Conservation (phyloP, 176 grass and related monocot genomes). For the Bonia amplexicaulis region DNA sequence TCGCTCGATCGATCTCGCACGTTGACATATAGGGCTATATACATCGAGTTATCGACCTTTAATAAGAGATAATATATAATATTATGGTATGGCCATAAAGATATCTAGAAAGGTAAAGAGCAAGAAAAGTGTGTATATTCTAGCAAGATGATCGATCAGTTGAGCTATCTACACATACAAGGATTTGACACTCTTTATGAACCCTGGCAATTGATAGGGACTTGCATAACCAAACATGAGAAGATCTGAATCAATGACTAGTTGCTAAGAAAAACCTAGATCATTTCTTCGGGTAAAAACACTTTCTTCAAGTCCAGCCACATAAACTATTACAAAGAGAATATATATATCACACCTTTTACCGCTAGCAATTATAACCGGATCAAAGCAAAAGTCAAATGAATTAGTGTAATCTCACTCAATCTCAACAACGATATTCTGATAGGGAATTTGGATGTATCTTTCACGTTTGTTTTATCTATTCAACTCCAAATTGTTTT, state of each 20-base stretch:
- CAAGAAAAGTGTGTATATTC: not conserved
- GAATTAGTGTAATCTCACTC: not conserved
- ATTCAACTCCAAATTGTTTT: not conserved
- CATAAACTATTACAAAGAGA: not conserved
- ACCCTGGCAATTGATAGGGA: not conserved
- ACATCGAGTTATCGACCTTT: not conserved
- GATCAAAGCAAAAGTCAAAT: conserved; percentile 10
- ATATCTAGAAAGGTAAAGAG: not conserved
- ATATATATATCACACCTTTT: not conserved
- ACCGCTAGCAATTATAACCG: not conserved
- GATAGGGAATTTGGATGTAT: not conserved
- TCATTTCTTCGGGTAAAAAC: not conserved
- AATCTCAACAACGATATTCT: not conserved
- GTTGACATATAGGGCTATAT: not conserved
- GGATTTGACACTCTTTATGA: not conserved
- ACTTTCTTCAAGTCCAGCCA: not conserved
- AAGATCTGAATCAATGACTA: not conserved
- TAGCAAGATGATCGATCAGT: not conserved
- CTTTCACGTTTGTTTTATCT: not conserved
- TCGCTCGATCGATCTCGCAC: not conserved
- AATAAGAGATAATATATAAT: not conserved
- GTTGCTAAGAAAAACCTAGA: not conserved
- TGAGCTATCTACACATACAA: not conserved
- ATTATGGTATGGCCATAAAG: not conserved
- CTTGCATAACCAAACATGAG: not conserved